Evolutionary conservation across 495 filamentous ascomycete species (phyloP).

Genomic region (Podospora bellae-mahoneyi): DNA sequence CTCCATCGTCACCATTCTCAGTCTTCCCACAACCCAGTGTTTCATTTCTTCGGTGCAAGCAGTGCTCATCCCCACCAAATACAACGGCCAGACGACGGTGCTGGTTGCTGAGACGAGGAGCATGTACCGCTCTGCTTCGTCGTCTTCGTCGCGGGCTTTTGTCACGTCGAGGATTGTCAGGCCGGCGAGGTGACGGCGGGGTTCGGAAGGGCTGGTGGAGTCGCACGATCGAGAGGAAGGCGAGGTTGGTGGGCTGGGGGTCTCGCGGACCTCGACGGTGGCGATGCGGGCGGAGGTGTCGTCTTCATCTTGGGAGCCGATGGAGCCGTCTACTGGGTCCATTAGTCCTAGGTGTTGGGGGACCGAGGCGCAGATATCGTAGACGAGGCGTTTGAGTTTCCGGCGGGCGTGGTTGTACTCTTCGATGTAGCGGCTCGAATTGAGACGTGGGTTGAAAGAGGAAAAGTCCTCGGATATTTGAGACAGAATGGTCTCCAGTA

Average conservation of each 20-base stretch:
- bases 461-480: slow-evolving; percentile 29
- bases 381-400: slow-evolving; percentile 34
- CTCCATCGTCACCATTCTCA: slow-evolving; percentile 35
- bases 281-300: slow-evolving; percentile 27
- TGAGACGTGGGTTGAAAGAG: slow-evolving; percentile 10
- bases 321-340: slow-evolving; percentile 27
- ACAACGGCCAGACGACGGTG: slow-evolving; percentile 40
- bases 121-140: slow-evolving; percentile 35
- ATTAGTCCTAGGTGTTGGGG: slow-evolving; percentile 45
- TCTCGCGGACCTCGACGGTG: slow-evolving; percentile 33
- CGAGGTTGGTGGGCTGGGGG: slow-evolving; percentile 31
- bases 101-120: slow-evolving; percentile 37
- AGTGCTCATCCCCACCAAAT: slow-evolving; percentile 38
- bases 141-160: slow-evolving; percentile 22
- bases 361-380: slow-evolving; percentile 47
- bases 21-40: slow-evolving; percentile 31
- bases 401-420: slow-evolving; percentile 29
- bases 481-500: slow-evolving; percentile 51
- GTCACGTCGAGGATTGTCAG: slow-evolving; percentile 36
- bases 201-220: slow-evolving; percentile 19
- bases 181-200: slow-evolving; percentile 13
- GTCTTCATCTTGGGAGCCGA: slow-evolving; percentile 13
- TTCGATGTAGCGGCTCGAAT: slow-evolving; percentile 23
- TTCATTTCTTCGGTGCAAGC: slow-evolving; percentile 31
- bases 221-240: slow-evolving; percentile 26